phyloP scores from a whole-genome alignment of 768 basidiomycete genomes.

The Trichaptum fuscoviolaceum region DNA sequence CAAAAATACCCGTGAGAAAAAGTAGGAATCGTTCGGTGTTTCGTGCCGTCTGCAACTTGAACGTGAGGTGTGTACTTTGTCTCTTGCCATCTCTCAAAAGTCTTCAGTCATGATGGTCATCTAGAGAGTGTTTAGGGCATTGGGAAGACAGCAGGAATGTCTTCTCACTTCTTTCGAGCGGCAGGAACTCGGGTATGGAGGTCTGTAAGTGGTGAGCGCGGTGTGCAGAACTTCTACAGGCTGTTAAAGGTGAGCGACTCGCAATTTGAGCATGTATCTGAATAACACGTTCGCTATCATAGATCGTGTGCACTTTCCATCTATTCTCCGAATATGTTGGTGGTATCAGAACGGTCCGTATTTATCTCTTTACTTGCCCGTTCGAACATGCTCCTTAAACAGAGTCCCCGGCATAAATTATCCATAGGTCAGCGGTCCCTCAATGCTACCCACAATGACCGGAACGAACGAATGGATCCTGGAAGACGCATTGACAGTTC shows the following conservation, averaged over 20 bases:
- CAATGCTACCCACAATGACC: constrained; percentile 77
- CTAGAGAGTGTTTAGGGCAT: background rate
- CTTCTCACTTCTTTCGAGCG: background rate
- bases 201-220: background rate
- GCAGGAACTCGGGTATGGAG: background rate
- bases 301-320: constrained; percentile 28
- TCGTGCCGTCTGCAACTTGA: no score
- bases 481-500: constrained; percentile 54
- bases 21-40: no score
- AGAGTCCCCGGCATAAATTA: no score
- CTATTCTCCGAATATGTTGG: constrained; percentile 60
- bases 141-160: background rate
- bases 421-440: constrained; percentile 71
- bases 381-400: constrained; percentile 5
- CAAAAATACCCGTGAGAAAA: no score
- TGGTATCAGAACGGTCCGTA: constrained; percentile 42
- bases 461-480: constrained; percentile 53
- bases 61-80: no score
- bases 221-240: background rate
- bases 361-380: constrained; percentile 8
- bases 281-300: background rate
- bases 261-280: background rate
- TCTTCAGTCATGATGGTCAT: no score
- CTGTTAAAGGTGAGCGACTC: background rate
- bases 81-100: no score